A percentile compares a stretch with the other conserved stretches of the same genome.
phyloP scores from a whole-genome alignment of 2,329 filamentous ascomycete species.

The Knoxdaviesia capensis region DNA sequence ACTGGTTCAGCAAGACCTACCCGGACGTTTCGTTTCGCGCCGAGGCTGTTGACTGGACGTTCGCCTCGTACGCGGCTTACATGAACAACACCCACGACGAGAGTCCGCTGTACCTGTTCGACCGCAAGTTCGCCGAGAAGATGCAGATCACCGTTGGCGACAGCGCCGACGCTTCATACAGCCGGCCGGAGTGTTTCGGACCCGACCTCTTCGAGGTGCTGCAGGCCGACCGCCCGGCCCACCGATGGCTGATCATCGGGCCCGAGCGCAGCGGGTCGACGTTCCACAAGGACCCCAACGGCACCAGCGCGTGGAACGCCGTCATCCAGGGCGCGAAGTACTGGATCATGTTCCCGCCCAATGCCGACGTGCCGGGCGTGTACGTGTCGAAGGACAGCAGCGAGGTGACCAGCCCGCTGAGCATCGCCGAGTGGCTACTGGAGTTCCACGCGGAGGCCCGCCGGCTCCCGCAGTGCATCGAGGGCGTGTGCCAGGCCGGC shows the following conservation, averaged over 20 bases:
- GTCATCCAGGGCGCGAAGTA: slow-evolving; percentile 82
- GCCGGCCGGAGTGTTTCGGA: slow-evolving; percentile 67
- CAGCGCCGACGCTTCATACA: slow-evolving; percentile 39
- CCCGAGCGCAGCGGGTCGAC: slow-evolving; percentile 76
- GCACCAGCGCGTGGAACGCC: slow-evolving; percentile 77
- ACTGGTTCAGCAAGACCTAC: slow-evolving; percentile 45
- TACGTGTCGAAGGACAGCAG: slow-evolving; percentile 77
- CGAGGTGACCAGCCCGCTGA: slow-evolving; percentile 83
- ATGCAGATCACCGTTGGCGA: slow-evolving; percentile 50
- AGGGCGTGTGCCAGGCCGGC: slow-evolving; percentile 66
- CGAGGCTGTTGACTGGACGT: slow-evolving; percentile 83
- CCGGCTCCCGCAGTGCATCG: slow-evolving; percentile 52
- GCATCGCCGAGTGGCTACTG: slow-evolving; percentile 91
- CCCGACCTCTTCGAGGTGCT: slow-evolving; percentile 70
- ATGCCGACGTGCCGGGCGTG: slow-evolving; percentile 64
- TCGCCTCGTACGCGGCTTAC: slow-evolving; percentile 64
- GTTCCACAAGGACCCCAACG: slow-evolving; percentile 73
- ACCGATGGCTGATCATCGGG: slow-evolving; percentile 83
- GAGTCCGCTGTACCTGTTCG: slow-evolving; percentile 83
- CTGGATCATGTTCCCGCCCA: slow-evolving; percentile 94
- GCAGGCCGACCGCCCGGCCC: slow-evolving; percentile 59
- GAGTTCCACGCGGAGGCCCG: slow-evolving; percentile 75
- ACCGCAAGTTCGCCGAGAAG: slow-evolving; percentile 69
- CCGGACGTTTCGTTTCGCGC: slow-evolving; percentile 56
- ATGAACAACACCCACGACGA: slow-evolving; percentile 67